Conservation (phyloP, 768 basidiomycete genomes). For the Phanerodontia chrysosporium region DNA sequence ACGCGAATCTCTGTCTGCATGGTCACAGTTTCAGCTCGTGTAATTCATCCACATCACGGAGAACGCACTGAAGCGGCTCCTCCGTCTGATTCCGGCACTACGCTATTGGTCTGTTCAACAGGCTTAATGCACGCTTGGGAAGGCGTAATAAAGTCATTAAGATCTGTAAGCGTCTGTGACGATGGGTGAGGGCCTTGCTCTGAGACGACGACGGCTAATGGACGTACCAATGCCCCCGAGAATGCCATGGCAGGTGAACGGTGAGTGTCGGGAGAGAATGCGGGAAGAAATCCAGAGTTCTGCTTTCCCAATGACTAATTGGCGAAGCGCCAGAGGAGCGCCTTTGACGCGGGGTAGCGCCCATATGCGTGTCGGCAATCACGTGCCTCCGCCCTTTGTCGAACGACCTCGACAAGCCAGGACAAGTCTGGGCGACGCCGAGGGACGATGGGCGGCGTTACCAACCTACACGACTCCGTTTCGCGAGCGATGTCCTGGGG, state of each 20-base stretch:
- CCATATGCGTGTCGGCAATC: background rate
- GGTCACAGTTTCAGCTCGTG: background rate
- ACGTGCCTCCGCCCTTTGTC: background rate
- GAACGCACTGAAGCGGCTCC: conserved; percentile 40
- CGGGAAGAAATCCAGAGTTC: background rate
- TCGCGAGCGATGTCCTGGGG: background rate
- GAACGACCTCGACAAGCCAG: conserved; percentile 1
- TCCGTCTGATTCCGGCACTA: conserved; percentile 31
- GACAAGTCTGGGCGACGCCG: conserved; percentile 5
- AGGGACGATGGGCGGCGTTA: conserved; percentile 1
- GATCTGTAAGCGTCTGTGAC: conserved; percentile 80
- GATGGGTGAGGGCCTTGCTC: background rate
- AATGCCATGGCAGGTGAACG: conserved; percentile 59
- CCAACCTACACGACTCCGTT: background rate
- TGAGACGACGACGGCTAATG: background rate
- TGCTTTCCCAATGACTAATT: conserved; percentile 4
- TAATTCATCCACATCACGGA: background rate
- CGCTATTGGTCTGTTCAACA: conserved; percentile 55
- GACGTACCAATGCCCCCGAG: conserved; percentile 77
- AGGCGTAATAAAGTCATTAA: conserved; percentile 96
- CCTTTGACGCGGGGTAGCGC: background rate
- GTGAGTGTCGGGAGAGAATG: background rate
- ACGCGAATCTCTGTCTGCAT: conserved; percentile 87
- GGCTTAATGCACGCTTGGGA: conserved; percentile 98
- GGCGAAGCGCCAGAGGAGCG: background rate